Evolutionary conservation across 495 filamentous ascomycete species (phyloP), one percentile per base, ranked within the genome.

Genomic region (Parathielavia hyrcaniae): DNA sequence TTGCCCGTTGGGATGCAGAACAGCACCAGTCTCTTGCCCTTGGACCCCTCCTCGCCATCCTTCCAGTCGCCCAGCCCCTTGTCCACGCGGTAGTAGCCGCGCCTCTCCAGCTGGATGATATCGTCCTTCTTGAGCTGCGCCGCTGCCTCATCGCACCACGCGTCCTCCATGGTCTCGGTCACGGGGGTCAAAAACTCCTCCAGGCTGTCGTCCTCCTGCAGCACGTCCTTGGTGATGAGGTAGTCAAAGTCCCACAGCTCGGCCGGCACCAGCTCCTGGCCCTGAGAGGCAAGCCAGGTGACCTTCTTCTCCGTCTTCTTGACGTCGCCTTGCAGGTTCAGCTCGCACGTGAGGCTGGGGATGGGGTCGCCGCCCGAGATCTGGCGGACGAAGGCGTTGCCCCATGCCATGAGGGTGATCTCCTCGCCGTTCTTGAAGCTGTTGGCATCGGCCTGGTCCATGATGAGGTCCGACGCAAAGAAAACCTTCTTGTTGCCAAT

Each of bases 231-330:
- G 55, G 86, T 96, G 62, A 96, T 86, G 41, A 97, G 80, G 71
- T 89, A 87, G 69, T 95, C 91, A 66, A 96, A 97, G 60, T 95
- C 90, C 62, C 89, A 88, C 5, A 96, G 77, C 69, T 95, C 88
- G 20, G 93, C 86, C 0, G 86, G 83, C 34, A 95, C 79, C 9
- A 93, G 76, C 20, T 86, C 81, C 74, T 92, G 88, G 41, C 80
- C 82, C 47, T 89, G 80, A 4, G 77, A 78, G 0, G 88, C 84
- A 38, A 96, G 78, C 91, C 91, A 96, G 4, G 91, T 96, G 30
- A 96, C 79, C 77, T 96, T 96, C 81, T 96, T 95, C 67, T 90
- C 83, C n/a, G 91, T 96, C 70, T 84, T 83, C 78, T 91, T 93
- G 70, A 96, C 84, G 68, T 96, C 91, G 54, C 91, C 91, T 66